phyloP scores from a whole-genome alignment of 1,284 basidiomycete species.

The Macrocystidia cucumis region DNA sequence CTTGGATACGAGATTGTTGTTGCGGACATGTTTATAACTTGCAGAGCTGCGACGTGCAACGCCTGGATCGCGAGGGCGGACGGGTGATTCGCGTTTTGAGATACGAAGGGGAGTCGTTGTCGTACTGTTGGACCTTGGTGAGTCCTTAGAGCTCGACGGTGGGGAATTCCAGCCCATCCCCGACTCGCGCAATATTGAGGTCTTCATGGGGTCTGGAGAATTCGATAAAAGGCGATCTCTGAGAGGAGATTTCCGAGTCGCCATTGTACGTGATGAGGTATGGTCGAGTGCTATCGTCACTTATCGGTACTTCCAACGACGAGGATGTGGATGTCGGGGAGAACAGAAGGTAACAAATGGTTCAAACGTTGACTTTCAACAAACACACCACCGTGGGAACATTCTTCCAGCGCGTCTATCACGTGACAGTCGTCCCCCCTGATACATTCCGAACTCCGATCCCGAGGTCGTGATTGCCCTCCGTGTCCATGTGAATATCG shows the following conservation, averaged over 20 bases:
- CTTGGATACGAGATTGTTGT: conserved; percentile 80
- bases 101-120: conserved; percentile 64
- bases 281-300: conserved; percentile 3
- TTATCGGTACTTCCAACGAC: conserved; percentile 4
- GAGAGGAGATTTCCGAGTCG: conserved; percentile 34
- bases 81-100: conserved; percentile 52
- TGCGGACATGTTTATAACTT: conserved; percentile 77
- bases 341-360: conserved; percentile 14
- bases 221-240: conserved; percentile 57
- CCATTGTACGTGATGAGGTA: conserved; percentile 16
- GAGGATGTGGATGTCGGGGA: conserved; percentile 11
- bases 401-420: conserved; percentile 12
- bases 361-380: too few species aligned
- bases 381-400: conserved; percentile 23
- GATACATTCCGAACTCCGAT: too few species aligned
- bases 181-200: conserved; percentile 51
- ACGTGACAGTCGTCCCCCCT: too few species aligned
- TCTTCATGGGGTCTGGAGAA: conserved; percentile 56
- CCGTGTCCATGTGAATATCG: too few species aligned
- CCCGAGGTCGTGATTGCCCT: too few species aligned
- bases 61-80: conserved; percentile 29
- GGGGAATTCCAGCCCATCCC: conserved; percentile 48
- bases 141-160: conserved; percentile 21
- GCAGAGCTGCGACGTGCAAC: conserved; percentile 70
- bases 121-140: conserved; percentile 24